A percentile compares a stretch with the other conserved stretches of the same genome.
These are phyloP conservation scores for Rhodotorula paludigena DNA, from an alignment of 768 basidiomycete genomes.

Conservation along the genomic window DNA sequence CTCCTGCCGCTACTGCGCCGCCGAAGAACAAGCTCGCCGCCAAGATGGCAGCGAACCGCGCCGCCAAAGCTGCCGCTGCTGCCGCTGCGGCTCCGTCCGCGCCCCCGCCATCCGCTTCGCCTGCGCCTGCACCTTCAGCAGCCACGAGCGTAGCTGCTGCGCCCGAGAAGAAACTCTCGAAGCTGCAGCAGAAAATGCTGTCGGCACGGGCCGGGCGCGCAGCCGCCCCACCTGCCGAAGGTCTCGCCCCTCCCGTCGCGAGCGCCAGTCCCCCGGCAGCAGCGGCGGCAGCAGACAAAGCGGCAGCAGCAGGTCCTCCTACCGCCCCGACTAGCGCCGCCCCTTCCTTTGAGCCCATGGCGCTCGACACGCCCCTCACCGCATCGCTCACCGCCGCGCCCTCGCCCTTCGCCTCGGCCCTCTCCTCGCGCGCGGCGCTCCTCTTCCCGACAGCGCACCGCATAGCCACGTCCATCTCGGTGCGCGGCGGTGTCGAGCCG, in stretches of 20 bases:
- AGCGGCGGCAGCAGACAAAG: too few species aligned
- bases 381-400: conserved; percentile 6
- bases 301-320: conserved; percentile 7
- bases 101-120: background rate
- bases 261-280: too few species aligned
- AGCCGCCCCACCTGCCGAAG: background rate
- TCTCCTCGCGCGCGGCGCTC: conserved; percentile 1
- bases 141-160: background rate
- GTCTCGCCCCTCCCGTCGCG: background rate
- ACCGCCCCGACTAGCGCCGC: background rate
- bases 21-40: conserved; percentile 33
- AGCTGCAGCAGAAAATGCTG: conserved; percentile 39
- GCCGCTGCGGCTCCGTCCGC: conserved; percentile 4
- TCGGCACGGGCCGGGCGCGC: background rate
- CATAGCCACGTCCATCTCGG: conserved; percentile 45
- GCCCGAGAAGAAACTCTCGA: conserved; percentile 38
- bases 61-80: conserved; percentile 35
- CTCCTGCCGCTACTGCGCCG: background rate
- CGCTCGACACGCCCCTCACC: background rate
- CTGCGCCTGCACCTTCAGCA: conserved; percentile 46
- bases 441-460: conserved; percentile 27
- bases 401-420: background rate
- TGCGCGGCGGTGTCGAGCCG: conserved; percentile 50
- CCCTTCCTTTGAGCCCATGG: background rate
- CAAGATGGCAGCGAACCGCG: conserved; percentile 32